Base-by-base conservation (phyloP, 2,329 filamentous ascomycete species). In the Aspergillus niger region DNA sequence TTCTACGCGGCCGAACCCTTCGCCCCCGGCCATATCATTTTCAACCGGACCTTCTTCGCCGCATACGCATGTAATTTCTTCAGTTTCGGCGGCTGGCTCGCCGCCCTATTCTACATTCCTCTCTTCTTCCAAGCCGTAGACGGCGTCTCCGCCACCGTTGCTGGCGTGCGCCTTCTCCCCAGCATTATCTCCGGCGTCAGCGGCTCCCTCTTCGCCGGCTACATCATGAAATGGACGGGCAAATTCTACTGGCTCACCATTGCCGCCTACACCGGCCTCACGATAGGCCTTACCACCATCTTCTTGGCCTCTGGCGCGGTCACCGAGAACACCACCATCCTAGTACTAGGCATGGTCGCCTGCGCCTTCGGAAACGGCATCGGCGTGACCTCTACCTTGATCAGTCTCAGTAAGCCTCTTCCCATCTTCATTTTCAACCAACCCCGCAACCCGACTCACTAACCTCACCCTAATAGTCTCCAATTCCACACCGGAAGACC, bases 61-160 rank as follows among this genome's bases (percentile, higher is more conserved):
- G 86, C 85, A 71, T 92, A 89, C 67, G 74, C 87, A 1, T 86
- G 85, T 72, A 92, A 92, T 73, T 91, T 92, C 77, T 92, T 91
- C 73, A 82, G 84, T 55, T 84, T 89, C 56, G 85, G 81, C 1
- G 87, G 84, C 13, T 85, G 81, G 79, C 74, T 87, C 50, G 83
- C 85, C 0, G 77, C 83, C 1, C 65, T 90, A 3, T 94, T 91
- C 79, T 91, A 91, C 76, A 78, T 91, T n/a, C 89, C 91, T 1
- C 79, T 94, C 2, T 91, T 89, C 75, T 91, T 90, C 76, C 91
- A 94, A 75, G 90, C 88, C 5, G 87, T 89, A 0, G 81, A 89
- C 53, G 86, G 85, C 5, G 77, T 87, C 24, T 83, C 82, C 3
- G 88, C 91, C 1, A 87, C 88, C 0, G 74, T 80, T 57, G 85